Evolutionary conservation across 2,329 filamentous ascomycete species (phyloP).

Genomic region (Raffaelea arxii): DNA sequence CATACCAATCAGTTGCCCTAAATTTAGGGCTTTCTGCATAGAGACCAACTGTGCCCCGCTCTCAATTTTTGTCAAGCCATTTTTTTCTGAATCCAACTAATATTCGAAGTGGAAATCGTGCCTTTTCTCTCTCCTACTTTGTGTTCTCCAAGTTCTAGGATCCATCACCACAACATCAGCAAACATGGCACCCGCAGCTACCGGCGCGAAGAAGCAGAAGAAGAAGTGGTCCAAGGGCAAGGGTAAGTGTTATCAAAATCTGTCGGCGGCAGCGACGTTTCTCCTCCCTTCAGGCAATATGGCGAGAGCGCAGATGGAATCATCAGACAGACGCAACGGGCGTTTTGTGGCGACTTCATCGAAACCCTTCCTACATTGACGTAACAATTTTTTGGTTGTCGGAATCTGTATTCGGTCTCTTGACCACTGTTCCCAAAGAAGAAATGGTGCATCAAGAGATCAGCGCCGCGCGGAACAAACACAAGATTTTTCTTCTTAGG

Average conservation of each 20-base stretch:
- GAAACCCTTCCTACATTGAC: no score
- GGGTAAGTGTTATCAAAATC: slow-evolving; percentile 51
- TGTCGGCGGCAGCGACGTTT: neutral
- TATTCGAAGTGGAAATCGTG: slow-evolving; percentile 2
- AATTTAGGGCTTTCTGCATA: slow-evolving; percentile 10
- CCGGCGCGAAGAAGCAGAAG: slow-evolving; percentile 71
- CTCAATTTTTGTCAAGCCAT: neutral
- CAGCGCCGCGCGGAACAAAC: no score
- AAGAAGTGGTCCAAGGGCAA: slow-evolving; percentile 61
- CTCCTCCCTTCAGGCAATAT: neutral
- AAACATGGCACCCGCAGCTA: slow-evolving; percentile 37
- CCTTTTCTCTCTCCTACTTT: slow-evolving; percentile 4
- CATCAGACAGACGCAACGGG: neutral
- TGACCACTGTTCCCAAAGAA: no score
- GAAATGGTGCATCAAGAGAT: no score
- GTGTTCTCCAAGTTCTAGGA: slow-evolving; percentile 13
- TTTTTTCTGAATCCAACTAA: slow-evolving; percentile 9
- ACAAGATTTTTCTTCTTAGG: no score
- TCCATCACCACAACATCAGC: slow-evolving; percentile 22
- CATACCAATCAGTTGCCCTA: slow-evolving; percentile 2
- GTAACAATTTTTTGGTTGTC: neutral
- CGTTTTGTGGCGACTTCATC: neutral
- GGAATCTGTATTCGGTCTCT: neutral
- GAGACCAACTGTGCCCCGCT: slow-evolving; percentile 4
- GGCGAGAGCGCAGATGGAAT: neutral